phyloP scores from a whole-genome alignment of 2,329 filamentous ascomycete species.

The Ophiostoma sp. region DNA sequence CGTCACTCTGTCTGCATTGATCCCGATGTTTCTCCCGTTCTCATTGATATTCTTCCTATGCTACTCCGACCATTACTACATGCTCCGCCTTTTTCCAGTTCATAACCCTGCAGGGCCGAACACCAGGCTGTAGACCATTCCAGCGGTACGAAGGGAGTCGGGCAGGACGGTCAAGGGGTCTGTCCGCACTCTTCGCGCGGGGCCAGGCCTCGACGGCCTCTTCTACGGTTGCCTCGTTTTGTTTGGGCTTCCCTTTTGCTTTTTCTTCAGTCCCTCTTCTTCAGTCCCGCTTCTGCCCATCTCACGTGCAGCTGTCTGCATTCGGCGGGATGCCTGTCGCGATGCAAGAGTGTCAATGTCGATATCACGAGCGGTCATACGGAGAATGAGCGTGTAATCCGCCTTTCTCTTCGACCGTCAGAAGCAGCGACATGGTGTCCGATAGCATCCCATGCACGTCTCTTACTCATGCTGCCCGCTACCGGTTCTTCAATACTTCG shows the following conservation, averaged over 20 bases:
- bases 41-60: neutral
- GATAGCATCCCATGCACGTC: neutral
- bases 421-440: too few relatives aligned
- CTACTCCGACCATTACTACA: neutral
- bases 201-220: too few relatives aligned
- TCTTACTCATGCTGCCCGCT: neutral
- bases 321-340: neutral
- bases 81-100: neutral
- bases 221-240: neutral
- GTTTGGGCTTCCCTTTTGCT: neutral
- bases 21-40: neutral
- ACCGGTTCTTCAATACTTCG: neutral
- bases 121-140: neutral
- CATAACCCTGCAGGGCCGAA: neutral
- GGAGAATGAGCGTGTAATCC: neutral
- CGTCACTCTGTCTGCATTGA: conserved; percentile 4
- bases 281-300: neutral
- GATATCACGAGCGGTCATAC: neutral
- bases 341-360: too few relatives aligned
- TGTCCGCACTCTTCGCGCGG: neutral
- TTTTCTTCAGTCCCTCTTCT: neutral
- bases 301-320: neutral
- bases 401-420: neutral
- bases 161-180: neutral
- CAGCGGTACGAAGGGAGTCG: neutral